These are phyloP conservation scores for Lasiodiplodia theobromae DNA, from an alignment of 2,329 filamentous ascomycete genomes.

Conservation along the genomic window DNA sequence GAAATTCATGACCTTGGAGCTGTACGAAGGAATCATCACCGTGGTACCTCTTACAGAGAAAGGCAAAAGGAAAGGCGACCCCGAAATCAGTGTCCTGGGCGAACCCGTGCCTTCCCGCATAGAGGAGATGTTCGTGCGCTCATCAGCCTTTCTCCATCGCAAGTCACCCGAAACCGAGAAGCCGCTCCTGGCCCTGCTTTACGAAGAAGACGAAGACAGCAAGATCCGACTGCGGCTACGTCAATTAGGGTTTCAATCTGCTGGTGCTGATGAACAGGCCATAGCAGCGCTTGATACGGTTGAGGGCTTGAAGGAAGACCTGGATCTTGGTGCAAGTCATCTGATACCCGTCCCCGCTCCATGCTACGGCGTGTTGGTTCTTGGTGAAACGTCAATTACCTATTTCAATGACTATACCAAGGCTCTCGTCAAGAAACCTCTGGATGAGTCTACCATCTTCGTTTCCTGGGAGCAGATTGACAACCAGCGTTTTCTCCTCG, in stretches of 20 bases:
- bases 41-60: conserved; percentile 66
- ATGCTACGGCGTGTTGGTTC: conserved; percentile 56
- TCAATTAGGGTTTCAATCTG: conserved; percentile 59
- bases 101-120: conserved; percentile 68
- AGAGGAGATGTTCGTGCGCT: conserved; percentile 71
- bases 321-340: conserved; percentile 67
- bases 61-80: conserved; percentile 59
- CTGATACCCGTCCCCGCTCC: conserved; percentile 67
- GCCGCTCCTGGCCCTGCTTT: conserved; percentile 70
- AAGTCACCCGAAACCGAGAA: conserved; percentile 53
- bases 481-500: conserved; percentile 81
- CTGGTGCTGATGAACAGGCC: conserved; percentile 54
- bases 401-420: conserved; percentile 84
- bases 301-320: conserved; percentile 58
- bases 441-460: conserved; percentile 82
- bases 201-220: conserved; percentile 66
- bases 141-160: conserved; percentile 70
- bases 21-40: conserved; percentile 73
- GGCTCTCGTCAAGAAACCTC: conserved; percentile 66
- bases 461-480: conserved; percentile 91
- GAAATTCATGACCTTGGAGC: conserved; percentile 69
- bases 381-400: conserved; percentile 72
- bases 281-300: conserved; percentile 62
- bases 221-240: conserved; percentile 62
- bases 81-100: conserved; percentile 64